Conservation (phyloP, 2,329 filamentous ascomycete genomes). For the Ustilaginoidea virens region DNA sequence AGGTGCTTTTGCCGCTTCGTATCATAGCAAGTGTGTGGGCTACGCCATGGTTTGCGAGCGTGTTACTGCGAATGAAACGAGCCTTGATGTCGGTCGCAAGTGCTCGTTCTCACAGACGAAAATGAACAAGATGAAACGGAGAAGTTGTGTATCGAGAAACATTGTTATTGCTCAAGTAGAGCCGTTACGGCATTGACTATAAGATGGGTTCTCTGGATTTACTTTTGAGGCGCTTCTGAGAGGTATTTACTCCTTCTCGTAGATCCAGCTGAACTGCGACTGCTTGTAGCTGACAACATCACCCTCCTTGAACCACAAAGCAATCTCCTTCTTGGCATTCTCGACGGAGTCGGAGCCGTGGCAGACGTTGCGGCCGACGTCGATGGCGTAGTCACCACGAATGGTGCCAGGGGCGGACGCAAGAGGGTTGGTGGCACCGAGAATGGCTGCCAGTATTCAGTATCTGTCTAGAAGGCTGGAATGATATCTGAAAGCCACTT, state of each 20-base stretch:
- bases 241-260: slow-evolving; percentile 70
- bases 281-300: slow-evolving; percentile 79
- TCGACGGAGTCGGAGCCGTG: slow-evolving; percentile 98
- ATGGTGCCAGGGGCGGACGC: slow-evolving; percentile 93
- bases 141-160: no score
- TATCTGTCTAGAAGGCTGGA: neutral
- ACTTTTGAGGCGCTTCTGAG: no score
- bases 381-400: slow-evolving; percentile 81
- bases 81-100: slow-evolving; percentile 16
- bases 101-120: slow-evolving; percentile 8
- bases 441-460: slow-evolving; percentile 43
- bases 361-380: slow-evolving; percentile 90
- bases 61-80: slow-evolving; percentile 30
- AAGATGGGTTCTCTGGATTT: no score
- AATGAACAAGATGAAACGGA: no score
- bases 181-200: no score
- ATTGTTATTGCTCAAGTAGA: no score
- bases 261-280: slow-evolving; percentile 83
- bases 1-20: slow-evolving; percentile 64
- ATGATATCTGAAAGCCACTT: slow-evolving; percentile 21
- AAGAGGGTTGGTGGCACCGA: slow-evolving; percentile 97
- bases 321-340: slow-evolving; percentile 99
- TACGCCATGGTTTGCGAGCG: slow-evolving; percentile 80
- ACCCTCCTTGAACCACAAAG: slow-evolving; percentile 87
- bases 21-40: slow-evolving; percentile 70